These are phyloP conservation scores for Nannochloris sp. DNA, from an alignment of 139 green algal genomes.

Conservation along the genomic window DNA sequence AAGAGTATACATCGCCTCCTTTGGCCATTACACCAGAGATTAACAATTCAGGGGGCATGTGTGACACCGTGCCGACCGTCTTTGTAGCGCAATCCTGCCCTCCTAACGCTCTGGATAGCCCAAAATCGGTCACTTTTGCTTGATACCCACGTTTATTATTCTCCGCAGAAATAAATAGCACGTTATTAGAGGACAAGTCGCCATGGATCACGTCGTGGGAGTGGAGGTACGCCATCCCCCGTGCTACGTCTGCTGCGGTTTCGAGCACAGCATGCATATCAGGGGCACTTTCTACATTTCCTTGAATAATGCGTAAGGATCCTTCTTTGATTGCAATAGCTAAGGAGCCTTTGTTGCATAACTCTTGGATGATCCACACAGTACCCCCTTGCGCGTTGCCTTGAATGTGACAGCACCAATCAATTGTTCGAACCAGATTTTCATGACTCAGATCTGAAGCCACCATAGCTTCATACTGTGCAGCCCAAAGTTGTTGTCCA, in stretches of 20 bases:
- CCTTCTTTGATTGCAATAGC: not conserved
- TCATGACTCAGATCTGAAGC: not conserved
- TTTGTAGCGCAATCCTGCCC: not conserved
- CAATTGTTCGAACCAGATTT: not conserved
- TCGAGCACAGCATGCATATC: not conserved
- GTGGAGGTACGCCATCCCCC: not conserved
- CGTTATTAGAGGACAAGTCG: not conserved
- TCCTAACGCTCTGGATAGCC: not conserved
- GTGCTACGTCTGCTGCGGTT: not conserved
- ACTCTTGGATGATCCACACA: not conserved
- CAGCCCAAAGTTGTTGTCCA: not conserved
- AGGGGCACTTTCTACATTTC: not conserved
- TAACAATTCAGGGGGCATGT: not conserved
- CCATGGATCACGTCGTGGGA: not conserved
- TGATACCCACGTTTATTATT: not conserved
- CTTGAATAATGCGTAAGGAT: not conserved
- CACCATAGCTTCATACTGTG: not conserved
- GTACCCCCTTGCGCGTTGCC: not conserved
- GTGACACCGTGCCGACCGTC: not conserved
- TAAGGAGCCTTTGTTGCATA: not conserved
- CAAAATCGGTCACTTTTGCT: not conserved
- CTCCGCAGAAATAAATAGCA: not conserved
- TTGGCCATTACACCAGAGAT: not conserved
- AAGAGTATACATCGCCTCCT: slow-evolving; percentile 9
- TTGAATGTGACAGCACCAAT: not conserved